Base-by-base conservation (phyloP, 129 eudicot species). In the Erigeron canadensis region DNA sequence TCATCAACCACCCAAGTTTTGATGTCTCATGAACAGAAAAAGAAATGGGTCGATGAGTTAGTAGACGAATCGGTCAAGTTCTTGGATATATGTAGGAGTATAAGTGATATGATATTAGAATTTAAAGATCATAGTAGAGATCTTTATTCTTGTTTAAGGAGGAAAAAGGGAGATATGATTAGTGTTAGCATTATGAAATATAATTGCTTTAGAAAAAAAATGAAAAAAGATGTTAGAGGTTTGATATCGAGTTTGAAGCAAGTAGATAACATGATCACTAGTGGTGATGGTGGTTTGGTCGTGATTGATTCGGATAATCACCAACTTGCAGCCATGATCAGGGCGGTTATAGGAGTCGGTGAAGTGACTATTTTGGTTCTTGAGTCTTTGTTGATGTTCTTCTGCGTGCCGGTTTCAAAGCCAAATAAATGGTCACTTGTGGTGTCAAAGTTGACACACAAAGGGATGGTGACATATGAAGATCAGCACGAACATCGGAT, bases 81-180 rank as follows among this genome's bases (percentile, higher is more conserved):
- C 38, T 77, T 81, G 38, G 88, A 84, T 67, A 21, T 74, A 9
- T 75, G 88, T 70, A 63, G 77, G 57, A 22, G 72, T 15, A 77
- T 79, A 10, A 51, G 75, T 4, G 86, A 86, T 38, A 71, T 83
- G 65, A 11, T 83, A 61, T 48, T 73, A 23, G 56, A 62, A 63
- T 69, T 80, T 59, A 88, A 72, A 69, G 79, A 82, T 76, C 82
- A 76, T 12, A 77, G 78, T 4, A 81, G 72, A 63, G 81, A 81
- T 55, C 83, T 86, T 47, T 80, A 77, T 61, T 84, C 81, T 28
- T 81, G 84, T 7, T 17, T 86, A 16, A 56, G 83, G 17, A 70
- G 91, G 46, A 84, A 80, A 77, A 84, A 80, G 5, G 71, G 61
- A 19, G 70, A 70, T 55, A 6, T 41, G 2, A 48, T 63, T 39